phyloP scores from a whole-genome alignment of 1,284 basidiomycete genomes.

The Hymenochaete sp. region DNA sequence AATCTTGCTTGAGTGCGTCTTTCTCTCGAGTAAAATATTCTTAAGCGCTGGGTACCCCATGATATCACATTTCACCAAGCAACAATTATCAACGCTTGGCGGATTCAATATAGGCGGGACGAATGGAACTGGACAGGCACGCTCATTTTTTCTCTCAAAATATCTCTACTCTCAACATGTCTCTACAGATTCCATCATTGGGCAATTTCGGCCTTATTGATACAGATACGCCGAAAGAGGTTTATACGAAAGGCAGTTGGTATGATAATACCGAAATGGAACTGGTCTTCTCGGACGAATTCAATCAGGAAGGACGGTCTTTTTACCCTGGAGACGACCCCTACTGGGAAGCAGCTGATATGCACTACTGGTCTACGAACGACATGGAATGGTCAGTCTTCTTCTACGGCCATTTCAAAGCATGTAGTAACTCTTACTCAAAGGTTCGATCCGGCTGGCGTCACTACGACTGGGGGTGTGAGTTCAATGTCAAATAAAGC shows the following conservation, averaged over 20 bases:
- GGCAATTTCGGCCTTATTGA: constrained; percentile 59
- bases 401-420: background rate
- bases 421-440: constrained; percentile 21
- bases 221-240: constrained; percentile 51
- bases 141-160: constrained; percentile 3
- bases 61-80: constrained; percentile 39
- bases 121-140: constrained; percentile 60
- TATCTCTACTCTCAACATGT: no score
- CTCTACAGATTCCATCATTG: constrained; percentile 37
- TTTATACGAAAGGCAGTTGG: constrained; percentile 33
- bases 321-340: constrained; percentile 61
- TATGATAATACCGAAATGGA: constrained; percentile 28
- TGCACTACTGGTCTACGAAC: constrained; percentile 68
- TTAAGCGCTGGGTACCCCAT: constrained; percentile 42
- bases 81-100: constrained; percentile 28
- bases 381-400: constrained; percentile 53
- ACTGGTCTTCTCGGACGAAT: constrained; percentile 75
- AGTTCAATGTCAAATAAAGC: no score
- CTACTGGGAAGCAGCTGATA: constrained; percentile 70
- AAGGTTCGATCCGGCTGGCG: constrained; percentile 50
- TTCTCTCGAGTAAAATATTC: background rate
- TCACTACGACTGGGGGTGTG: constrained; percentile 43
- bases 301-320: constrained; percentile 61
- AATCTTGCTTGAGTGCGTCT: background rate
- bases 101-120: constrained; percentile 66